Percentiles rank a stretch among this genome's conserved stretches.
Conservation (phyloP, 257 asterid species). For the Osmanthus fragrans region DNA sequence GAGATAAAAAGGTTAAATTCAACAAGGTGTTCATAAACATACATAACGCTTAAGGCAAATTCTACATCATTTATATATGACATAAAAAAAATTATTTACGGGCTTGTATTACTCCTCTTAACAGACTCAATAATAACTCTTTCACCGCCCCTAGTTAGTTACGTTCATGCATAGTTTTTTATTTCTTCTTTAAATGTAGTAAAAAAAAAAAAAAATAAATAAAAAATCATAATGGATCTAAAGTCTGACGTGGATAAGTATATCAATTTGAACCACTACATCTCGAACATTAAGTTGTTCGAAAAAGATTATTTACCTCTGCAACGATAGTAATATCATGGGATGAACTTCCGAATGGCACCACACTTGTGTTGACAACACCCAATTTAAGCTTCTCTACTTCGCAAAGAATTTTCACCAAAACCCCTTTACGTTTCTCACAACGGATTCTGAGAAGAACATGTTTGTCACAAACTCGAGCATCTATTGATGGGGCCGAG, state of each 20-base stretch:
- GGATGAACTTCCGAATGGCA: constrained; percentile 22
- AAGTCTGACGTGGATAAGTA: not conserved
- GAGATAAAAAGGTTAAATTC: not conserved
- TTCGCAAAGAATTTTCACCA: constrained; percentile 18
- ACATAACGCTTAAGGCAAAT: not conserved
- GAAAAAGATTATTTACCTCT: constrained; percentile 18
- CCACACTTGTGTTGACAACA: constrained; percentile 24
- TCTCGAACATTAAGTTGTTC: not conserved
- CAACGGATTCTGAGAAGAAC: constrained; percentile 27
- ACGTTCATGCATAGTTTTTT: too few species aligned
- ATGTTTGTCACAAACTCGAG: constrained; percentile 4
- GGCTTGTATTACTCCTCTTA: too few species aligned
- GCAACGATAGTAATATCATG: constrained; percentile 26
- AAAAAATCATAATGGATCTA: too few species aligned
- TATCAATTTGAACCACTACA: constrained; percentile 12
- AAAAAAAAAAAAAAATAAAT: too few species aligned
- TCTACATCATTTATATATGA: not conserved
- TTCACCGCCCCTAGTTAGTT: too few species aligned
- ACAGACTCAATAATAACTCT: too few species aligned
- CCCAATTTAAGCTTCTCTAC: constrained; percentile 27
- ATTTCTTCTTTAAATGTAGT: not conserved
- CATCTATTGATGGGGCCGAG: constrained; percentile 29
- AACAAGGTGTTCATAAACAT: not conserved
- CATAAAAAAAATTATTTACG: not conserved
- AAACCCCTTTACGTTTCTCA: constrained; percentile 27